These are phyloP conservation scores for Penicillium robsamsonii DNA, from an alignment of 495 filamentous ascomycete genomes.

Conservation along the genomic window DNA sequence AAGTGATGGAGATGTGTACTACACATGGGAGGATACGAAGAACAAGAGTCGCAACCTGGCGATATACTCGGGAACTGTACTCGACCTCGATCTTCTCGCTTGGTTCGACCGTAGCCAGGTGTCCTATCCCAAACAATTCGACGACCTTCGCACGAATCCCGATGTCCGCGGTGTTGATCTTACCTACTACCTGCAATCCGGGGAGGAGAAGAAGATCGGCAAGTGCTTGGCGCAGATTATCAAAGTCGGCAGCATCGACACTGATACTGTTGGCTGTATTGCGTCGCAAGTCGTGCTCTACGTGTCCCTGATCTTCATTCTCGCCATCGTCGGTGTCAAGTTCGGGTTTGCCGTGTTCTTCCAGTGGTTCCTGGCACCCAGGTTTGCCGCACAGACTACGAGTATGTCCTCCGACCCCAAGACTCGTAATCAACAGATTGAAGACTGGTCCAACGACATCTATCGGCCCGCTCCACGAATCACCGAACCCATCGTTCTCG, in stretches of 20 bases:
- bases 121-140: conserved; percentile 72
- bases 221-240: conserved; percentile 88
- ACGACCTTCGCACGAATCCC: conserved; percentile 72
- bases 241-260: conserved; percentile 93
- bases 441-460: conserved; percentile 98
- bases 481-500: conserved; percentile 61
- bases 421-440: conserved; percentile 87
- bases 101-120: conserved; percentile 92
- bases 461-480: conserved; percentile 84
- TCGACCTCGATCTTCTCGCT: conserved; percentile 84
- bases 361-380: conserved; percentile 88
- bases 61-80: conserved; percentile 88
- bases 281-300: conserved; percentile 97
- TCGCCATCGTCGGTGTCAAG: conserved; percentile 82
- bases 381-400: conserved; percentile 75
- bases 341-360: conserved; percentile 90
- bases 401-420: conserved; percentile 66
- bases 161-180: conserved; percentile 84
- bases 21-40: conserved; percentile 90
- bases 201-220: conserved; percentile 73
- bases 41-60: conserved; percentile 86
- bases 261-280: conserved; percentile 95
- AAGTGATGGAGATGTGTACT: conserved; percentile 76
- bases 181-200: conserved; percentile 78
- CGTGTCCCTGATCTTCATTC: conserved; percentile 87